Conservation (phyloP, 78 protist species). For the Tieghemostelium lacteum region DNA sequence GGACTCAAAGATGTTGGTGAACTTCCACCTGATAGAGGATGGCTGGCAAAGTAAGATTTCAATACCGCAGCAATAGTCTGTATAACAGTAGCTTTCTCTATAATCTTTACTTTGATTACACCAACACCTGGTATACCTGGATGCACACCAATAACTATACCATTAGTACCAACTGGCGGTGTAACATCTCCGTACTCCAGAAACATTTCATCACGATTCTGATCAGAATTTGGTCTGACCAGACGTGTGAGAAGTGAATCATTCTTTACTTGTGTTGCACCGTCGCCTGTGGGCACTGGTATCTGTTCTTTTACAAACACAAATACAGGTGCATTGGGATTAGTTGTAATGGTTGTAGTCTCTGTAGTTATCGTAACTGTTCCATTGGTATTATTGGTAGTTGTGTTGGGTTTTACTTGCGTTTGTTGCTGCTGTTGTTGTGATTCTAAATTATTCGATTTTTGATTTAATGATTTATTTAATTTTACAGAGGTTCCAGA, state of each 20-base stretch:
- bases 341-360: neutral
- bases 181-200: conserved; percentile 50
- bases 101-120: conserved; percentile 22
- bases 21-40: neutral
- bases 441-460: neutral
- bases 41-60: conserved; percentile 31
- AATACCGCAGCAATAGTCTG: conserved; percentile 60
- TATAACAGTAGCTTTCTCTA: conserved; percentile 59
- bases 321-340: conserved; percentile 39
- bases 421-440: neutral
- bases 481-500: conserved; percentile 67
- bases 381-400: neutral
- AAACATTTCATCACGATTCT: conserved; percentile 7
- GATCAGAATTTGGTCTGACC: conserved; percentile 31
- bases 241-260: conserved; percentile 56
- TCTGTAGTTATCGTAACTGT: neutral
- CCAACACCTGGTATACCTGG: conserved; percentile 19
- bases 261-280: neutral
- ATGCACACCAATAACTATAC: conserved; percentile 27
- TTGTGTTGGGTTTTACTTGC: neutral
- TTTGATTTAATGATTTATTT: conserved; percentile 9
- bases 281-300: neutral
- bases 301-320: conserved; percentile 57
- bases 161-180: conserved; percentile 49
- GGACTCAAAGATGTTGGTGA: neutral